Evolutionary conservation across 2,329 filamentous ascomycete species (phyloP).

Genomic region (Paracorniculantispora psalliotae): DNA sequence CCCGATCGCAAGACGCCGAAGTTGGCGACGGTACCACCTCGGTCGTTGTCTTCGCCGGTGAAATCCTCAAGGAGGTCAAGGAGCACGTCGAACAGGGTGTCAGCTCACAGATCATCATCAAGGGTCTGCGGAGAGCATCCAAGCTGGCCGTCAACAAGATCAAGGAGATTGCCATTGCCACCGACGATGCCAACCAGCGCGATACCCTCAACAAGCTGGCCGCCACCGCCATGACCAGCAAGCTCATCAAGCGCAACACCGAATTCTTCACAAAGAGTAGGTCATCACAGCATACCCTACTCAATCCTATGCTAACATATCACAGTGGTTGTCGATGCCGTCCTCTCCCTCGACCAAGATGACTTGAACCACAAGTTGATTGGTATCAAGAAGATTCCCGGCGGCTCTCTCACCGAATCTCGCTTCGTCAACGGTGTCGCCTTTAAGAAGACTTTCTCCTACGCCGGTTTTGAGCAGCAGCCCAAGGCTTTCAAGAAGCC

Average conservation of each 20-base stretch:
- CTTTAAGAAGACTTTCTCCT: conserved; percentile 99
- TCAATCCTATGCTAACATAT: conserved; percentile 23
- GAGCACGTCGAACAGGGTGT: conserved; percentile 95
- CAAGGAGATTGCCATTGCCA: conserved; percentile 91
- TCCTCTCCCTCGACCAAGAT: conserved; percentile 90
- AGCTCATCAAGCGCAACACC: conserved; percentile 96
- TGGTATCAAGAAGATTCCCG: conserved; percentile 96
- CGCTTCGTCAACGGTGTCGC: conserved; percentile 96
- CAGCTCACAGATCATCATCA: conserved; percentile 96
- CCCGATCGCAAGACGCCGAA: conserved; percentile 97
- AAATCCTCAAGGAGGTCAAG: conserved; percentile 94
- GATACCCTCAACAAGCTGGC: conserved; percentile 88
- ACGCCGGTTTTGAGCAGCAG: conserved; percentile 98
- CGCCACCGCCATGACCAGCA: conserved; percentile 97
- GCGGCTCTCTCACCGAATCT: conserved; percentile 91
- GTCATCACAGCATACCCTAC: conserved; percentile 22
- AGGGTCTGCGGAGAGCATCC: conserved; percentile 83
- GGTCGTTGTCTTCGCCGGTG: conserved; percentile 93
- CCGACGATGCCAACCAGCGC: conserved; percentile 73
- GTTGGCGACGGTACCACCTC: conserved; percentile 97
- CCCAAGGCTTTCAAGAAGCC: conserved; percentile 92
- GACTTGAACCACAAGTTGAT: conserved; percentile 98
- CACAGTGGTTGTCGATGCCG: conserved; percentile 93
- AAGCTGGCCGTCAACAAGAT: conserved; percentile 96
- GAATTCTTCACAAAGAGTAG: conserved; percentile 95